Evolutionary conservation across 2,329 filamentous ascomycete species (phyloP), one percentile per base, ranked within the genome.

Genomic region (Amauroascus niger): DNA sequence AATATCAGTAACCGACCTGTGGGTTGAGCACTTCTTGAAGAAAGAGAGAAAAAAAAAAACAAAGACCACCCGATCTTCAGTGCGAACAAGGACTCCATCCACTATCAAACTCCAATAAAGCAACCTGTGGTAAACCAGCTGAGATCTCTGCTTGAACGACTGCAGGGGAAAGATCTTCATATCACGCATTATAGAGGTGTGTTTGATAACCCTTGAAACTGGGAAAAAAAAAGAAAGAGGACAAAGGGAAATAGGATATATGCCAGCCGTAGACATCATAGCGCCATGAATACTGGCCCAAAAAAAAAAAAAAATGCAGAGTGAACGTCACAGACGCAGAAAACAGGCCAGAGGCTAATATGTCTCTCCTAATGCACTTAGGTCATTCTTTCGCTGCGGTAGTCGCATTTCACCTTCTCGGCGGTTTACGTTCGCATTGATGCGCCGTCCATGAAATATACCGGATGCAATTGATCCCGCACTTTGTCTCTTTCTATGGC

Each of bases 401-500:
- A 73, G 74, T 28, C 73, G 71, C 71, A 76, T 77, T 57, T 73
- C 67, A 52, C 73, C 68, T 51, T 70, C 65, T 56, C 59, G 57
- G 35, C 63, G 59, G 55, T 63, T 59, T 43, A 69, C 54, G 22
- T 65, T 67, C 20, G 65, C 64, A 51, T 67, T 74, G 11, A 67
- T 69, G 54, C 70, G 67, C 53, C 71, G 67, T 44, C 69, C 68
- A 8, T 65, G 63, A 18, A 70, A 67, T 55, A 73, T 68, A 44
- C 62, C 62, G 4, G 69, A 67, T 24, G 71, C 62, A 48, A 67
- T 63, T 46, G 71, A 62, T 9, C 68, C 69, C 24, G 73, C 76
- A 57, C 77, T 79, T 58, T 75, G 73, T 58, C 78, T 69, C 60
- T 77, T 74, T 56, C 77, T 76, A 39, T 78, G 61, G 7, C 67